Percentiles rank a stretch among this genome's conserved stretches.
These are phyloP conservation scores for Mycena latifolia DNA, from an alignment of 768 basidiomycete species.

Conservation along the genomic window DNA sequence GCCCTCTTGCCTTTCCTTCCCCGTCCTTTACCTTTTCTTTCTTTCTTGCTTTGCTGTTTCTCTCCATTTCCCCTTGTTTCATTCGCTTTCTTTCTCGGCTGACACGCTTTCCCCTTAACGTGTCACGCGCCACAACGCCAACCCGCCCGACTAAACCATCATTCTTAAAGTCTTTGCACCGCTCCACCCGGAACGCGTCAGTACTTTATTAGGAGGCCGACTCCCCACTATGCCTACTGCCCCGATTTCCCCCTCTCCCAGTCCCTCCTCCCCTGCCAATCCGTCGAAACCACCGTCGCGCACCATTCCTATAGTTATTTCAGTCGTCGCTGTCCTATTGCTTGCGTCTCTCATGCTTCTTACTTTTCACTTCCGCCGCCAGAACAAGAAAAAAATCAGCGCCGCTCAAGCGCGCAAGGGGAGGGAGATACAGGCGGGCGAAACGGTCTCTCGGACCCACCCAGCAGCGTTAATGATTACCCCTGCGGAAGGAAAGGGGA, in stretches of 20 bases:
- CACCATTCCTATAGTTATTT: conserved; percentile 47
- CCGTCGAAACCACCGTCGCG: conserved; percentile 14
- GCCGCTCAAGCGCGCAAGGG: conserved; percentile 14
- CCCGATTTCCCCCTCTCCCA: conserved; percentile 10
- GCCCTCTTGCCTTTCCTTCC: conserved; percentile 19
- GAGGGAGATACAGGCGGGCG: conserved; percentile 38
- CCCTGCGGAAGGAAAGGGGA: conserved; percentile 45
- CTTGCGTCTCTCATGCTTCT: conserved; percentile 46
- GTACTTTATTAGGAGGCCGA: conserved; percentile 25
- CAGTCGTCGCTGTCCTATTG: conserved; percentile 42
- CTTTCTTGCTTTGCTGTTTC: not conserved
- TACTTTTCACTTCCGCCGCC: conserved; percentile 49
- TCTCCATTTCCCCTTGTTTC: not conserved
- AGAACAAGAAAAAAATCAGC: conserved; percentile 32
- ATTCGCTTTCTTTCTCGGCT: not conserved
- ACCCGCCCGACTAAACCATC: conserved; percentile 11
- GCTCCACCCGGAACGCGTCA: conserved; percentile 27
- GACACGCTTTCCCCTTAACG: conserved; percentile 18
- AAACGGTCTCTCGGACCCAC: conserved; percentile 43
- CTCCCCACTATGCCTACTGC: conserved; percentile 16
- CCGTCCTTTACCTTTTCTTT: conserved; percentile 4
- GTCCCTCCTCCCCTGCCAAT: conserved; percentile 4
- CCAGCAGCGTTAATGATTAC: conserved; percentile 57
- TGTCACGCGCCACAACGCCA: conserved; percentile 2
- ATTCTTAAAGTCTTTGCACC: conserved; percentile 14